phyloP scores from a whole-genome alignment of 176 grass and related monocot genomes.

The Oryza meyeriana region DNA sequence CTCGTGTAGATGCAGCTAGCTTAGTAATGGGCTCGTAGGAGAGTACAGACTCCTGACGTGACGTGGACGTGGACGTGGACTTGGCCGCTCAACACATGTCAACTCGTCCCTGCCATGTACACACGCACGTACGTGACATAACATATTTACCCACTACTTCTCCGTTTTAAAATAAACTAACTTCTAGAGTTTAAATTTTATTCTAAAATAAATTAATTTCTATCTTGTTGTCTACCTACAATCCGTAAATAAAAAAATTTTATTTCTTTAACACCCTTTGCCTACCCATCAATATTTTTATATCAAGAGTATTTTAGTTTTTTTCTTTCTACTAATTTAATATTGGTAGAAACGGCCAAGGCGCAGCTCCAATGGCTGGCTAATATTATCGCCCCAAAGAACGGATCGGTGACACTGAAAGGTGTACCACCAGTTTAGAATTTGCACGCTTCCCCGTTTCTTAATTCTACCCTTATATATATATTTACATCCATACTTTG shows the following conservation, averaged over 20 bases:
- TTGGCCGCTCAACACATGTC: not conserved
- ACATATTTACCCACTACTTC: not conserved
- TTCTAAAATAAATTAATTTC: too few species aligned
- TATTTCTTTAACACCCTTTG: too few species aligned
- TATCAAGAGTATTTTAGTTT: too few species aligned
- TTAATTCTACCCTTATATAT: not conserved
- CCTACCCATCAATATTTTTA: too few species aligned
- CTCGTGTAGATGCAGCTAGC: not conserved
- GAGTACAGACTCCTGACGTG: not conserved
- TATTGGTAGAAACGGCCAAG: too few species aligned
- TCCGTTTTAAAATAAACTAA: too few species aligned
- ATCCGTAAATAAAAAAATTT: too few species aligned
- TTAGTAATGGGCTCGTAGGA: too few species aligned
- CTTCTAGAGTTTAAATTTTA: too few species aligned
- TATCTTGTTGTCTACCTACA: too few species aligned
- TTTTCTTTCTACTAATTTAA: too few species aligned
- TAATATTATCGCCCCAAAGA: not conserved
- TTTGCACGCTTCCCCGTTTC: constrained; percentile 23
- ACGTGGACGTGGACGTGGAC: not conserved
- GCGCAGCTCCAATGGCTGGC: not conserved
- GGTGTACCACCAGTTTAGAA: constrained; percentile 7
- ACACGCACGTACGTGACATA: not conserved
- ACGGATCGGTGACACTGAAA: not conserved
- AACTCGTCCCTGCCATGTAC: not conserved
- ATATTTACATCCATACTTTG: too few species aligned